A percentile compares a stretch with the other conserved stretches of the same genome.
Evolutionary conservation across 805 yeast species (phyloP).

Genomic region (Wickerhamiella brachini): DNA sequence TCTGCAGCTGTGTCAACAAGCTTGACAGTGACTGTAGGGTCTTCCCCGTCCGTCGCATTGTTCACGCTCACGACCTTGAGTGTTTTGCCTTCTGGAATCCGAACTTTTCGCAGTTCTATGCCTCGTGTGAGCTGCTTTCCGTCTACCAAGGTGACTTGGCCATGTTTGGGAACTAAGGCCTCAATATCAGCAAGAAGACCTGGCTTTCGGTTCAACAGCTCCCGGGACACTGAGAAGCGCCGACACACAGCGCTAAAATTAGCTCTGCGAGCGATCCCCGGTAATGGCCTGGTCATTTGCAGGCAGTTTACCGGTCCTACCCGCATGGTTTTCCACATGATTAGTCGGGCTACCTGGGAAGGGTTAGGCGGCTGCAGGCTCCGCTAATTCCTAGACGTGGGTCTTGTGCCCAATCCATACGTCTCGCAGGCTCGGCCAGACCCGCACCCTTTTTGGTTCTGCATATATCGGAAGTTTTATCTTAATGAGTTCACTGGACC

Average conservation of each 20-base stretch:
- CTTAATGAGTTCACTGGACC: too few relatives aligned
- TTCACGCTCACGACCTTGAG: conserved; percentile 13
- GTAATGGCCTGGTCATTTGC: not conserved
- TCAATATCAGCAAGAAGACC: conserved; percentile 8
- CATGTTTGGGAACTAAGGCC: conserved; percentile 14
- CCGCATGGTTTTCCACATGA: not conserved
- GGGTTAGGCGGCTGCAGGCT: not conserved
- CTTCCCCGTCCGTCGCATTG: conserved; percentile 5
- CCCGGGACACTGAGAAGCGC: not conserved
- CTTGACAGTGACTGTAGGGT: conserved; percentile 18
- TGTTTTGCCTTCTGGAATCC: conserved; percentile 4
- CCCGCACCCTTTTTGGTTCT: not conserved
- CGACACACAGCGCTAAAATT: not conserved
- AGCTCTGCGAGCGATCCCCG: not conserved
- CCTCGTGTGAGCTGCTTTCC: conserved; percentile 8
- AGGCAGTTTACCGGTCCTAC: not conserved
- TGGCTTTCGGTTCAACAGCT: not conserved
- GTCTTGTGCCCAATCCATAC: too few relatives aligned
- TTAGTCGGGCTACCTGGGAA: not conserved
- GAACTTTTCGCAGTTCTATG: conserved; percentile 5
- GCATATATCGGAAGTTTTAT: too few relatives aligned
- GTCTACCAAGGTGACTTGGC: conserved; percentile 12
- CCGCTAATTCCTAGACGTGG: too few relatives aligned
- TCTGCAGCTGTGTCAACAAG: conserved; percentile 7
- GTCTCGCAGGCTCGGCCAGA: too few relatives aligned